A percentile compares a stretch with the other conserved stretches of the same genome.
Evolutionary conservation across 495 filamentous ascomycete species (phyloP).

Genomic region (Neurospora cerealis): DNA sequence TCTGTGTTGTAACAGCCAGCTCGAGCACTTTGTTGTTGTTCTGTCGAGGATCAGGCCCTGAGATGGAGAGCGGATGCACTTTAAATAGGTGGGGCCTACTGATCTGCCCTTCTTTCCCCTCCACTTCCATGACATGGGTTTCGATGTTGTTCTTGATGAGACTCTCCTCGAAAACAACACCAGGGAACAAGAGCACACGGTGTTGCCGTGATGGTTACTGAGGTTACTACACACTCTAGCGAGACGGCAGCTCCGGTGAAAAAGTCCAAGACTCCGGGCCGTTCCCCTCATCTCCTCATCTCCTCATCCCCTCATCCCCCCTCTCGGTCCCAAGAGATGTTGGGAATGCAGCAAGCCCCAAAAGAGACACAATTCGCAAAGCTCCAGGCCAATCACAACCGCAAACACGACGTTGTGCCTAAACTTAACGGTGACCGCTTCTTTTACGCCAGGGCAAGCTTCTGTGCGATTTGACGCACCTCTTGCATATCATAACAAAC

Average conservation of each 20-base stretch:
- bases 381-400: constrained; percentile 4
- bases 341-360: background rate
- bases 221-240: background rate
- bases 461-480: background rate
- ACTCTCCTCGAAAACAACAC: background rate
- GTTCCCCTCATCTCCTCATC: background rate
- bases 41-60: background rate
- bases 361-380: background rate
- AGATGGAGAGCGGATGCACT: background rate
- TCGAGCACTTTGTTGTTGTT: background rate
- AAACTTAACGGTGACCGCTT: constrained; percentile 18
- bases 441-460: constrained; percentile 8
- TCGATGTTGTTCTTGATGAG: background rate
- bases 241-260: background rate
- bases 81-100: background rate
- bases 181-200: background rate
- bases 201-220: background rate
- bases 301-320: background rate
- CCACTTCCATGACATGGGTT: background rate
- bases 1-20: background rate
- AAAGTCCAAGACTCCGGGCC: background rate
- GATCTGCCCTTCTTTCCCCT: background rate
- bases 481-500: background rate
- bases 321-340: background rate
- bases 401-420: constrained; percentile 21